Percentiles rank a stretch among this genome's conserved stretches.
phyloP scores from a whole-genome alignment of 305 asterid genomes.

The Stenogyne calaminthoides region DNA sequence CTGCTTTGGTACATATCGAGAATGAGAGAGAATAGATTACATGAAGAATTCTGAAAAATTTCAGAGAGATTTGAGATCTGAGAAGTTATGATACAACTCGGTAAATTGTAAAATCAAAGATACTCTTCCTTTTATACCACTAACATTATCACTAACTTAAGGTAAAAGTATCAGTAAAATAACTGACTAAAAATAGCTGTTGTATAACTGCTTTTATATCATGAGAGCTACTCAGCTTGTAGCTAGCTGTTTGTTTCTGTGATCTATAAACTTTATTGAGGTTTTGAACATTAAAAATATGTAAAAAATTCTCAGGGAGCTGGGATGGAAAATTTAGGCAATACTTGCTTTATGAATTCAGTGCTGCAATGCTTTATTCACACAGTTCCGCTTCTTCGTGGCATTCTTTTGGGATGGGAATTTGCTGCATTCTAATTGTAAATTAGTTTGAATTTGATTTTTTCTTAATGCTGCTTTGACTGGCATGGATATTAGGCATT shows the following conservation, averaged over 20 bases:
- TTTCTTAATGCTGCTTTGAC: not conserved
- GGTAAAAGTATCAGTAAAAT: too few species aligned
- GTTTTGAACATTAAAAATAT: not conserved
- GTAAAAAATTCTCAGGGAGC: conserved; percentile 62
- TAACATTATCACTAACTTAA: too few species aligned
- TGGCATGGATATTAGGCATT: not conserved
- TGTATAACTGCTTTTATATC: too few species aligned
- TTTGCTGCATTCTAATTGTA: conserved; percentile 41
- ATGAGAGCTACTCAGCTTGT: not conserved
- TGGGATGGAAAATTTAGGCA: conserved; percentile 80
- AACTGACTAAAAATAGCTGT: too few species aligned
- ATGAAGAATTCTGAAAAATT: too few species aligned
- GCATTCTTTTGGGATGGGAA: conserved; percentile 43
- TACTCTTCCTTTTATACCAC: too few species aligned
- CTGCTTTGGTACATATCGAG: too few species aligned
- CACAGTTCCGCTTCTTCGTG: conserved; percentile 70
- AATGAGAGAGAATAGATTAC: too few species aligned
- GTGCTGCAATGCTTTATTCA: conserved; percentile 84
- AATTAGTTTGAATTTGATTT: conserved; percentile 17
- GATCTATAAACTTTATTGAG: not conserved
- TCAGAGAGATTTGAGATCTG: too few species aligned
- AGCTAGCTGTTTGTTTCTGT: not conserved
- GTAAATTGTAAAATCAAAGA: too few species aligned
- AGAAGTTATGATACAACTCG: too few species aligned
- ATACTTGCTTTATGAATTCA: conserved; percentile 81